Base-by-base conservation (phyloP, 768 basidiomycete species). In the Glaciozyma martinii region DNA sequence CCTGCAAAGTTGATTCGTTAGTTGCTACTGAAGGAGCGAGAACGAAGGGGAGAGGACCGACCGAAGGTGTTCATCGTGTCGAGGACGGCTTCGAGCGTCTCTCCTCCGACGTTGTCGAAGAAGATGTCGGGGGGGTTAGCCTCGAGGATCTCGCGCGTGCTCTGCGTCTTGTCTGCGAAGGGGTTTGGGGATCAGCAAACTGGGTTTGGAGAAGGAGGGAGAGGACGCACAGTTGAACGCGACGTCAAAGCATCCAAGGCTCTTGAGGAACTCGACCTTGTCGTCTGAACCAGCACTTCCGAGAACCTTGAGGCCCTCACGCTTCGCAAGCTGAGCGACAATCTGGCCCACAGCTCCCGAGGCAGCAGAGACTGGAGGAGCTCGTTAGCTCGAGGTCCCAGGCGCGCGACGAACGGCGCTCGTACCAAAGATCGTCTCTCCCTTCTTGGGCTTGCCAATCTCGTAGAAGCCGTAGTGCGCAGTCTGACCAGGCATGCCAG, bases 201-300 rank as follows among this genome's bases (percentile, higher is more conserved):
- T n/a, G n/a, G 50, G 50, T 30, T 18, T 7, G 12, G 23, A 53
- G 8, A 66, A 71, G 57, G 70, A 66, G n/a, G n/a, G n/a, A n/a
- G 66, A 10, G 13, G 12, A 55, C 53, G 9, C 32, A 55, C 53
- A 88, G 74, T 88, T 86, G 78, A 88, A 88, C 1, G 80, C 83
- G 15, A 84, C 80, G 70, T 89, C 86, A 0, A 84, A 83, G 0
- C 84, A 85, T 1, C 86, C 87, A 33, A 86, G 67, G 2, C 80
- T 78, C 60, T 80, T 80, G 76, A 86, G 66, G 71, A 81, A 86
- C 9, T 78, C 72, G 16, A 88, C 84, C 75, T 89, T 88, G 62
- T 86, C 84, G 21, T 87, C 85, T 0, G 82, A 81, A 1, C 88
- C 86, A 0, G 85, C 84, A 1, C 84, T 85, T 0, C 82, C 85